phyloP scores from a whole-genome alignment of 495 filamentous ascomycete genomes.

The Extremus antarcticus region DNA sequence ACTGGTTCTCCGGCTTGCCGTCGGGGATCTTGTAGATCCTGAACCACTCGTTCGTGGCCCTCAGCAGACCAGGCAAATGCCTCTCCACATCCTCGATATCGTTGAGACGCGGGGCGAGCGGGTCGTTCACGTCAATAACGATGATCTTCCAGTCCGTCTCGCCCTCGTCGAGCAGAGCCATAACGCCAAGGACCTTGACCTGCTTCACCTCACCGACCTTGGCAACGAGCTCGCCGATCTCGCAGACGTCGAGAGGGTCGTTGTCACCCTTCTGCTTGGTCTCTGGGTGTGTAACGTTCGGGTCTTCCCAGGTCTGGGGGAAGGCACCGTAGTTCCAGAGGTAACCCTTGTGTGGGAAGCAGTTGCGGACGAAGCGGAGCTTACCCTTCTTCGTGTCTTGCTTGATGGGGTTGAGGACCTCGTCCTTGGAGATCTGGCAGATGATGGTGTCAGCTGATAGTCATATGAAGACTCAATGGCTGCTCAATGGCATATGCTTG shows the following conservation, averaged over 20 bases:
- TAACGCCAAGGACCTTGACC: slow-evolving; percentile 98
- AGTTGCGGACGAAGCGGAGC: slow-evolving; percentile 97
- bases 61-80: slow-evolving; percentile 89
- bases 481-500: not conserved
- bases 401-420: slow-evolving; percentile 95
- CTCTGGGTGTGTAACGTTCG: slow-evolving; percentile 87
- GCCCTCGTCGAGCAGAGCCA: slow-evolving; percentile 98
- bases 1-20: slow-evolving; percentile 99
- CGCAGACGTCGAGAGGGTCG: slow-evolving; percentile 98
- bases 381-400: slow-evolving; percentile 82
- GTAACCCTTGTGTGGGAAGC: slow-evolving; percentile 99
- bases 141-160: slow-evolving; percentile 99
- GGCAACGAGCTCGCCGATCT: slow-evolving; percentile 95
- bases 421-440: slow-evolving; percentile 86
- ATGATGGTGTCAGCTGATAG: slow-evolving; percentile 20
- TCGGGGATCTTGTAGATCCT: slow-evolving; percentile 99
- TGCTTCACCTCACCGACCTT: slow-evolving; percentile 95
- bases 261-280: slow-evolving; percentile 99
- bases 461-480: slow-evolving; percentile 5
- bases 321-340: slow-evolving; percentile 99
- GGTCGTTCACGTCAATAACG: slow-evolving; percentile 97
- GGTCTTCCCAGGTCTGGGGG: slow-evolving; percentile 99
- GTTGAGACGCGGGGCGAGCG: slow-evolving; percentile 89
- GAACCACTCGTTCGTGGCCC: slow-evolving; percentile 99
- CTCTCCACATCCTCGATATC: slow-evolving; percentile 99